Evolutionary conservation across 2,329 filamentous ascomycete species (phyloP), one percentile per base, ranked within the genome.

Genomic region (Aspergillus jensenii): DNA sequence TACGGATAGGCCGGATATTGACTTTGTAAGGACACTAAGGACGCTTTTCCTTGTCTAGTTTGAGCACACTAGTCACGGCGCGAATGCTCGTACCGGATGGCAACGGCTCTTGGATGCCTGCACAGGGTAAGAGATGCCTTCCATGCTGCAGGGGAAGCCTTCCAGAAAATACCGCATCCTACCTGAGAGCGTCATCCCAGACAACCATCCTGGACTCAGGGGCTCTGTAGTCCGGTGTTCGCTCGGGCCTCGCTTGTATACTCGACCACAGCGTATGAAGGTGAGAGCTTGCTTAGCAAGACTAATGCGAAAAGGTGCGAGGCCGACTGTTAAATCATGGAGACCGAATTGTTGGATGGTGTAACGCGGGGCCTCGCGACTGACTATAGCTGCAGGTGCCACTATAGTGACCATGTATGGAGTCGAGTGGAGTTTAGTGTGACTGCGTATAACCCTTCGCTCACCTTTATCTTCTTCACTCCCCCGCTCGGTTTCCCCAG

Each of bases 401-500:
- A 40, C 48, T 35, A 37, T 21, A 15, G 12, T 21, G 19, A 15
- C 14, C 15, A 14, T 27, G 25, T 33, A 39, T 47, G 12, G 35
- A n/a, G 35, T 17, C 45, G 12, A 44, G 39, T 52, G 41, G 19
- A 53, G 27, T 46, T 37, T 39, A 39, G 41, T 53, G 27, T 27
- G 11, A 35, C 43, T 58, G 48, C 47, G 46, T 47, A 52, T 44
- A 52, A 43, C 48, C 52, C 39, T 33, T 50, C 45, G 39, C 50
- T 49, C 47, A 17, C 48, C 46, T 59, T 57, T 56, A 49, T 55
- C 45, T 43, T 21, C 37, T 27, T 59, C 53, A 40, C 55, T 58
- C 58, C 55, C 27, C 58, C 48, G 47, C 25, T 43, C 49, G n/a
- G 19, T 41, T 62, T 62, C 61, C 61, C 62, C 61, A 48, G 61